A percentile compares a stretch with the other conserved stretches of the same genome.
These are phyloP conservation scores for Colletotrichum incanum DNA, from an alignment of 2,329 filamentous ascomycete genomes.

Conservation along the genomic window DNA sequence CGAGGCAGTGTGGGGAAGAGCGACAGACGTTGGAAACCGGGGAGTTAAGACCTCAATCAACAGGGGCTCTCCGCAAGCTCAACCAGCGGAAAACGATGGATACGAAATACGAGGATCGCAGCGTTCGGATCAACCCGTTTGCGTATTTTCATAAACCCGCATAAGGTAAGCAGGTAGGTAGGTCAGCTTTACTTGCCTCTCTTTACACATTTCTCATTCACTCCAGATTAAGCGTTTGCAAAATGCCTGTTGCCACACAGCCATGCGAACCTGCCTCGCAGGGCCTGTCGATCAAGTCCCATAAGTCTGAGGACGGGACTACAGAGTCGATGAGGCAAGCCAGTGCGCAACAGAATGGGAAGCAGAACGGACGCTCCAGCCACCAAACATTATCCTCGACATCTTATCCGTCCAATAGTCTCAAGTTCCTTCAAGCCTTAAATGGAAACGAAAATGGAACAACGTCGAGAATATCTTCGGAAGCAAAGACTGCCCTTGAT, in stretches of 20 bases:
- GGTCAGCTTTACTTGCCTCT: too few relatives aligned
- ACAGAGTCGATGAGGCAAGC: background rate
- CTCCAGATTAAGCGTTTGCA: background rate
- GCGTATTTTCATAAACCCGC: background rate
- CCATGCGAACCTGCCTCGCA: background rate
- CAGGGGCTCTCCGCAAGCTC: background rate
- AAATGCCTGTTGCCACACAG: background rate
- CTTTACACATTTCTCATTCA: background rate
- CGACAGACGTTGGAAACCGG: background rate
- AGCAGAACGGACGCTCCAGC: background rate
- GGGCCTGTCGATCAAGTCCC: background rate
- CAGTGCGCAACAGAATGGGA: background rate
- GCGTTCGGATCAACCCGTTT: background rate
- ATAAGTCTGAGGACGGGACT: background rate
- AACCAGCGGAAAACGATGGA: background rate
- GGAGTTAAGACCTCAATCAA: background rate
- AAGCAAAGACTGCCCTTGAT: conserved; percentile 1
- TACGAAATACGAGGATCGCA: background rate
- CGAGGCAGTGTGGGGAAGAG: background rate
- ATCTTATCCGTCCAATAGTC: conserved; percentile 40
- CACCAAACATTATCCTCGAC: background rate
- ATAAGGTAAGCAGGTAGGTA: background rate
- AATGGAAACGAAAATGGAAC: background rate
- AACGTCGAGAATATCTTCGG: background rate
- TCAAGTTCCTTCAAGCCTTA: conserved; percentile 27